A percentile compares a stretch with the other conserved stretches of the same genome.
Evolutionary conservation across 768 basidiomycete genomes (phyloP).

Genomic region (Glaciozyma antarctica): DNA sequence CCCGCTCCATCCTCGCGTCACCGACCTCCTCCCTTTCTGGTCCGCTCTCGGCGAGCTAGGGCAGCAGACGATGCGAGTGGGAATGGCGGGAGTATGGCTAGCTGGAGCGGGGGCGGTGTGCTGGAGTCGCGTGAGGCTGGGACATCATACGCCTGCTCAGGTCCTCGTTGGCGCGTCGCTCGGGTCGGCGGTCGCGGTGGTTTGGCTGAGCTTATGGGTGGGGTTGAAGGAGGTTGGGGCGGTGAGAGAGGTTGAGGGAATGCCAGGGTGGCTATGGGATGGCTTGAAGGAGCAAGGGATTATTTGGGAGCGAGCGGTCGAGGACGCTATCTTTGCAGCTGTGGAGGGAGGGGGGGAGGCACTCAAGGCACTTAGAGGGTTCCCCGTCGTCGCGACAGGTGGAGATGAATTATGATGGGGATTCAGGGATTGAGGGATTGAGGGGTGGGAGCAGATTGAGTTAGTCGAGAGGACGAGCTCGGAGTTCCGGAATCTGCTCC

Average conservation of each 20-base stretch:
- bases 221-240: constrained; percentile 5
- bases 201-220: constrained; percentile 31
- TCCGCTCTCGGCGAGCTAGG: constrained; percentile 1
- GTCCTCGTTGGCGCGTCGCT: constrained; percentile 33
- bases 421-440: too few relatives aligned
- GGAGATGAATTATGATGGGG: too few relatives aligned
- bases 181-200: constrained; percentile 25
- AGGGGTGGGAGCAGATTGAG: too few relatives aligned
- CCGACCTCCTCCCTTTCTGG: constrained; percentile 16
- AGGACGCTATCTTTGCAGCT: constrained; percentile 14
- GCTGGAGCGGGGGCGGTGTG: constrained; percentile 23
- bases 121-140: constrained; percentile 33
- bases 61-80: constrained; percentile 10
- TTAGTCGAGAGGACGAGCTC: too few relatives aligned
- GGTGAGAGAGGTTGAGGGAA: background rate
- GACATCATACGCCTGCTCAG: constrained; percentile 34
- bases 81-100: constrained; percentile 18
- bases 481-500: too few relatives aligned
- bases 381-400: background rate
- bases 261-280: background rate
- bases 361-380: background rate
- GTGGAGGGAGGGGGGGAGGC: constrained; percentile 12
- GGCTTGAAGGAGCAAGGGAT: constrained; percentile 20
- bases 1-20: constrained; percentile 31
- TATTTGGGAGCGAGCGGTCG: constrained; percentile 24